phyloP scores from a whole-genome alignment of 306 rosid species.

The Pyrus pyrifolia region DNA sequence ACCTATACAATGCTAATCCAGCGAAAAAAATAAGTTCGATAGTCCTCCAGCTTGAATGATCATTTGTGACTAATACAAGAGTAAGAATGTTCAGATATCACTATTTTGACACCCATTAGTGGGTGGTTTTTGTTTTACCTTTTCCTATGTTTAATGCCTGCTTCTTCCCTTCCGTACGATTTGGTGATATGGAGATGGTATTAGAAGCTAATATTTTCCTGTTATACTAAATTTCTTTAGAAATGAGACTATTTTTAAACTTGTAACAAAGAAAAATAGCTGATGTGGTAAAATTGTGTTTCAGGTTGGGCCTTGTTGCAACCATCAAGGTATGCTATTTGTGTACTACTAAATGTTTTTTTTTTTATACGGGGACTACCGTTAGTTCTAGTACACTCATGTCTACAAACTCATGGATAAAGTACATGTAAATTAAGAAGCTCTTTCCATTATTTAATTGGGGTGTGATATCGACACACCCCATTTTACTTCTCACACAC shows the following conservation, averaged over 20 bases:
- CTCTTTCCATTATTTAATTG: not conserved
- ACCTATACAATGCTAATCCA: not conserved
- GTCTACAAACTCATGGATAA: not conserved
- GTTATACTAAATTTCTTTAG: not conserved
- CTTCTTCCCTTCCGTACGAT: not conserved
- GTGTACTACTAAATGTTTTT: not conserved
- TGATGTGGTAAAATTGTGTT: slow-evolving; percentile 34
- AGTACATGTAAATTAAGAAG: not conserved
- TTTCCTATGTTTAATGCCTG: not conserved
- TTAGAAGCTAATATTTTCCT: not conserved
- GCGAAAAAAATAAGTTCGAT: not conserved
- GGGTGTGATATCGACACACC: too few species aligned
- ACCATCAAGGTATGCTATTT: slow-evolving; percentile 75
- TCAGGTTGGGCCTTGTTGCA: slow-evolving; percentile 97
- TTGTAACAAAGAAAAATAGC: slow-evolving; percentile 3
- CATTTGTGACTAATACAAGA: not conserved
- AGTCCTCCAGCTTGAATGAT: not conserved
- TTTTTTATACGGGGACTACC: not conserved
- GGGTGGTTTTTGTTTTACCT: too few species aligned
- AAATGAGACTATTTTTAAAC: not conserved
- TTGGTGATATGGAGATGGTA: not conserved
- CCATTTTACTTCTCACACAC: too few species aligned
- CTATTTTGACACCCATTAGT: not conserved
- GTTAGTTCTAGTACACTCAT: not conserved
- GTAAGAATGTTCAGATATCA: not conserved